These are phyloP conservation scores for Fusarium pseudocircinatum DNA, from an alignment of 2,329 filamentous ascomycete genomes.

Conservation along the genomic window DNA sequence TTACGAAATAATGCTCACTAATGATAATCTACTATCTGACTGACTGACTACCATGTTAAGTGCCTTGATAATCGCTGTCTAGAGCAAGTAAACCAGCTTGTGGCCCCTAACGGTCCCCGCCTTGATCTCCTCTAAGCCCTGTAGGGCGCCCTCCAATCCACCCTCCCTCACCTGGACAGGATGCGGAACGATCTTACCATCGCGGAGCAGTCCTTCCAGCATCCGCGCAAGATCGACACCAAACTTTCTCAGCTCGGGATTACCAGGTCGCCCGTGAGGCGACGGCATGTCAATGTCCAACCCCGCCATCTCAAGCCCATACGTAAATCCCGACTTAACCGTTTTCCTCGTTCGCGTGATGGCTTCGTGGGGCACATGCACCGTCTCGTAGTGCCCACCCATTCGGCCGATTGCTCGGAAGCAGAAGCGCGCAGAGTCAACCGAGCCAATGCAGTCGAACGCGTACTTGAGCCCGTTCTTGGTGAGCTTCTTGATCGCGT, in stretches of 20 bases:
- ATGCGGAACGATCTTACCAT: slow-evolving; percentile 2
- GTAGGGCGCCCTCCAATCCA: not conserved
- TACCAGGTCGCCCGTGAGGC: not conserved
- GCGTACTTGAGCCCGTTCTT: not conserved
- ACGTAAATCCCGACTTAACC: slow-evolving; percentile 7
- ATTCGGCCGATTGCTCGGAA: slow-evolving; percentile 3
- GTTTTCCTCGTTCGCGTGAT: slow-evolving; percentile 3
- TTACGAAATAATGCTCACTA: not conserved
- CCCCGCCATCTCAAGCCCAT: slow-evolving; percentile 1
- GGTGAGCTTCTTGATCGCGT: slow-evolving; percentile 8
- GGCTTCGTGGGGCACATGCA: slow-evolving; percentile 3
- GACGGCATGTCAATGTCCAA: slow-evolving; percentile 1
- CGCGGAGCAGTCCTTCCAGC: not conserved
- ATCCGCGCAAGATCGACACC: slow-evolving; percentile 2
- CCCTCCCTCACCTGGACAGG: not conserved
- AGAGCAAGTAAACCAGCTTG: not conserved
- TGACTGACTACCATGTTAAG: not conserved
- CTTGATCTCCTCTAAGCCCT: slow-evolving; percentile 7
- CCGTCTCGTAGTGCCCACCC: slow-evolving; percentile 6
- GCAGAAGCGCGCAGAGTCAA: slow-evolving; percentile 1
- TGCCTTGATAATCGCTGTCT: not conserved
- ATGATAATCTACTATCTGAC: not conserved
- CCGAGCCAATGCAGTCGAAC: slow-evolving; percentile 2
- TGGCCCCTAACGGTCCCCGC: not conserved
- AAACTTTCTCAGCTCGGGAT: slow-evolving; percentile 4